Conservation (phyloP, 2,329 filamentous ascomycete genomes). For the Sordariomycetes sp. region DNA sequence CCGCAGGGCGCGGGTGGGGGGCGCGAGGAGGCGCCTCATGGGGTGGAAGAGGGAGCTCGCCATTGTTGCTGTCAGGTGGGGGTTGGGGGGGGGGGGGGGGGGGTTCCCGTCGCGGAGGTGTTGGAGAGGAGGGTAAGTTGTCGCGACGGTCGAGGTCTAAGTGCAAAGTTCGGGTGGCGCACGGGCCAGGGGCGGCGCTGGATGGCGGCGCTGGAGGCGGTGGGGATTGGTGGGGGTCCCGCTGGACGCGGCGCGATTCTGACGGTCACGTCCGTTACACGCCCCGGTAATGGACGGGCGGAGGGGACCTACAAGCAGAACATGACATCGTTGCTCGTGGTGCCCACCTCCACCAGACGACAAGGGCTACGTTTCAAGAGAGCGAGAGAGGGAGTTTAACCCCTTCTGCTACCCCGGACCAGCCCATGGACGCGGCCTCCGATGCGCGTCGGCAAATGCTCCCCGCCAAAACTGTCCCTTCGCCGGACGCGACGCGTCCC, state of each 20-base stretch:
- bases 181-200: neutral
- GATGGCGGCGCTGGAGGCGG: neutral
- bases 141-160: neutral
- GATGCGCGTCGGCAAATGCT: neutral
- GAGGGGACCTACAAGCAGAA: neutral
- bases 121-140: neutral
- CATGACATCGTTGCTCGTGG: neutral
- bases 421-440: neutral
- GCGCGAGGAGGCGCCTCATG: slow-evolving; percentile 5
- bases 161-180: neutral
- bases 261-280: slow-evolving; percentile 2
- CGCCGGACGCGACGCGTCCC: slow-evolving; percentile 35
- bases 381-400: neutral
- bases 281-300: neutral
- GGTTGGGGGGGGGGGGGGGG: no score
- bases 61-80: neutral
- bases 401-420: neutral
- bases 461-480: slow-evolving; percentile 3
- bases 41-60: slow-evolving; percentile 1
- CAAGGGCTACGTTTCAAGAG: neutral
- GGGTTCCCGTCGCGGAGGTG: neutral
- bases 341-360: neutral
- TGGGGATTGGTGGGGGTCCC: neutral
- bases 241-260: neutral
- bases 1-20: slow-evolving; percentile 1